Conservation (phyloP, 495 filamentous ascomycete genomes). For the Xylaria scruposa region DNA sequence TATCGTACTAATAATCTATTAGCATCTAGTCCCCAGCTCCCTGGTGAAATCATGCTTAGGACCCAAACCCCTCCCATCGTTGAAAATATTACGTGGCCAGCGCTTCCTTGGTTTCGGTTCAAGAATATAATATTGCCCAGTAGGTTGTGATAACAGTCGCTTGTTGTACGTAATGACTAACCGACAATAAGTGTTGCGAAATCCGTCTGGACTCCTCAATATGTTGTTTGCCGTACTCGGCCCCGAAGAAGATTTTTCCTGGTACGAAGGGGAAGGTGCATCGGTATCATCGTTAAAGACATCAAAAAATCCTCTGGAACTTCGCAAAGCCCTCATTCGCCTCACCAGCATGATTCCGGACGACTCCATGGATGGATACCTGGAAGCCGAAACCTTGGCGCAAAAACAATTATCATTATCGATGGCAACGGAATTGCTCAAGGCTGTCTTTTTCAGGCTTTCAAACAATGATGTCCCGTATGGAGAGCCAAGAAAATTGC, state of each 20-base stretch:
- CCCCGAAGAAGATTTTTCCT: not conserved
- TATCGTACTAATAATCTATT: not conserved
- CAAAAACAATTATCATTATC: not conserved
- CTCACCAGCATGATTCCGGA: not conserved
- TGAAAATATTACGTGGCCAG: not conserved
- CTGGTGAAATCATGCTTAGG: not conserved
- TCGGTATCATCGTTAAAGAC: not conserved
- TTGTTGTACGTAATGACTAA: not conserved
- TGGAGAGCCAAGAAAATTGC: not conserved
- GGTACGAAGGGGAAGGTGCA: too few relatives aligned
- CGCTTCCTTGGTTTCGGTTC: conserved; percentile 17
- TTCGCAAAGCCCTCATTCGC: not conserved
- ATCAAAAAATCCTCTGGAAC: not conserved
- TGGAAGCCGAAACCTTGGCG: not conserved
- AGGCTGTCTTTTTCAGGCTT: conserved; percentile 1
- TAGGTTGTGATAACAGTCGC: not conserved
- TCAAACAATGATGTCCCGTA: not conserved
- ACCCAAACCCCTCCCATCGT: not conserved
- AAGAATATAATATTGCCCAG: not conserved
- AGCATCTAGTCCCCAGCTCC: not conserved
- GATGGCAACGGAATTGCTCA: conserved; percentile 14
- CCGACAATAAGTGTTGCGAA: not conserved
- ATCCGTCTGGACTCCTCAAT: not conserved
- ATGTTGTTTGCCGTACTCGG: not conserved
- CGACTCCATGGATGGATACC: not conserved